A percentile compares a stretch with the other conserved stretches of the same genome.
These are phyloP conservation scores for Climacium dendroides DNA, from an alignment of 225 moss, liverwort and hornwort genomes.

Conservation along the genomic window DNA sequence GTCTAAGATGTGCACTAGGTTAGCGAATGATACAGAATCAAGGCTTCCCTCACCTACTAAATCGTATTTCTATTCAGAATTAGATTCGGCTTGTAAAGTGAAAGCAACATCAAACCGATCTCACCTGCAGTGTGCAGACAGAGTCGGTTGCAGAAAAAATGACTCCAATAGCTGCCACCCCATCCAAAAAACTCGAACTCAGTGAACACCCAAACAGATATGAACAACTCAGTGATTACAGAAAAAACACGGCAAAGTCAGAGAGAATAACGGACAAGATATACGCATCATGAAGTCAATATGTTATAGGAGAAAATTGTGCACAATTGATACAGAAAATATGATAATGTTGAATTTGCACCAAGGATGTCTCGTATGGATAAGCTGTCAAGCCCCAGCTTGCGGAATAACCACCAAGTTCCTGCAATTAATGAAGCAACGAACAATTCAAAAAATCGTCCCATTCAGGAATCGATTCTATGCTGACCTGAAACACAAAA, in stretches of 20 bases:
- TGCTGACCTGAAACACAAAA: neutral
- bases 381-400: conserved; percentile 49
- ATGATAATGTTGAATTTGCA: neutral
- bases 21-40: neutral
- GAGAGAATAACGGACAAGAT: neutral
- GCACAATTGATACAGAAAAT: neutral
- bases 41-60: neutral
- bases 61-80: neutral
- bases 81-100: neutral
- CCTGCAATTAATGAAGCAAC: conserved; percentile 20
- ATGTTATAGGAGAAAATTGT: neutral
- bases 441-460: neutral
- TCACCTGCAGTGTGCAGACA: conserved; percentile 81
- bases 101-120: neutral
- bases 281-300: neutral
- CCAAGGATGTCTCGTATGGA: conserved; percentile 68
- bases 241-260: neutral
- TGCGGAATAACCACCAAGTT: conserved; percentile 30
- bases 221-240: neutral
- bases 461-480: neutral
- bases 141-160: conserved; percentile 95
- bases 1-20: neutral
- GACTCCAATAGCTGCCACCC: conserved; percentile 49
- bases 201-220: neutral
- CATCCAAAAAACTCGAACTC: neutral